A percentile compares a stretch with the other conserved stretches of the same genome.
Evolutionary conservation across 2,329 filamentous ascomycete genomes (phyloP).

Genomic region (Pseudogymnoascus sp.): DNA sequence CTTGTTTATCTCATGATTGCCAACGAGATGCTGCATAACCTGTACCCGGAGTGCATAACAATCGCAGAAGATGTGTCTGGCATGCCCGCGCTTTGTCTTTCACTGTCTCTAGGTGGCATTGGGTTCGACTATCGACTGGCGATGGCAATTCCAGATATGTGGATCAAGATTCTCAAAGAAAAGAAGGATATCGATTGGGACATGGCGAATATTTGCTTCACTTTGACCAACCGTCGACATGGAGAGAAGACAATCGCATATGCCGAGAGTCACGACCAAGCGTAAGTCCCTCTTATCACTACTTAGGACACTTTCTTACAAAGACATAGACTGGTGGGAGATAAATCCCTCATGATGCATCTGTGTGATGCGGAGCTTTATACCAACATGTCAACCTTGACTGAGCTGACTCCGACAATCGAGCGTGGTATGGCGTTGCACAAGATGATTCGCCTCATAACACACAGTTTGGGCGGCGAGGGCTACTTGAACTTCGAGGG

Average conservation of each 20-base stretch:
- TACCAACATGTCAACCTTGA: constrained; percentile 88
- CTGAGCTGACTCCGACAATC: constrained; percentile 79
- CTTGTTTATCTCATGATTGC: constrained; percentile 93
- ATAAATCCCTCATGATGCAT: constrained; percentile 97
- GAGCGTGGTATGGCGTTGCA: constrained; percentile 87
- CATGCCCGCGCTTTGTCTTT: constrained; percentile 93
- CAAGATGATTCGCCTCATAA: constrained; percentile 95
- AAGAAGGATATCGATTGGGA: constrained; percentile 83
- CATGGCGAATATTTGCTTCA: constrained; percentile 76
- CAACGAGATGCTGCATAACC: constrained; percentile 88
- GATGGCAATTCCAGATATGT: constrained; percentile 98
- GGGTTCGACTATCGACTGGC: constrained; percentile 96
- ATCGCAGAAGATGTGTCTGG: constrained; percentile 96
- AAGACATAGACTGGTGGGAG: constrained; percentile 74
- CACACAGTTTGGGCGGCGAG: constrained; percentile 85
- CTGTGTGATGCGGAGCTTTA: constrained; percentile 96
- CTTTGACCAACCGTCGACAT: constrained; percentile 84
- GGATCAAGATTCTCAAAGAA: constrained; percentile 98
- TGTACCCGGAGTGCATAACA: constrained; percentile 84
- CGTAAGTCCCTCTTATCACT: constrained; percentile 54
- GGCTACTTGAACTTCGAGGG: constrained; percentile 98
- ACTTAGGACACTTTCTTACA: constrained; percentile 19
- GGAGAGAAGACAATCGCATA: constrained; percentile 99
- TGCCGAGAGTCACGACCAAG: constrained; percentile 94
- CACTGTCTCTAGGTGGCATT: constrained; percentile 78